These are phyloP conservation scores for Paraconiothyrium brasiliense DNA, from an alignment of 2,329 filamentous ascomycete genomes.

Conservation along the genomic window DNA sequence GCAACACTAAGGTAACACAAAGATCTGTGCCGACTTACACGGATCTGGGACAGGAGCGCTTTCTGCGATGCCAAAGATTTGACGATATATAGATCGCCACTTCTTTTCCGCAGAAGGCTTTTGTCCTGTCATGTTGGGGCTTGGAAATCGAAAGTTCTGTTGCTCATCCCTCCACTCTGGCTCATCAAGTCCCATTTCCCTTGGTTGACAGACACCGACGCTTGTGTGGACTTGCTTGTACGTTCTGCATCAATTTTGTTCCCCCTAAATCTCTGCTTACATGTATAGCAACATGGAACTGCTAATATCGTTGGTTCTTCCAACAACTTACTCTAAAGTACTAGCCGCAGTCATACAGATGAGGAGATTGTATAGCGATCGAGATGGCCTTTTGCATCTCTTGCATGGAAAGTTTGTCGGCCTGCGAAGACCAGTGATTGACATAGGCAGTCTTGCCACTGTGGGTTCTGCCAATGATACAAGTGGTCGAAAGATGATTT, in stretches of 20 bases:
- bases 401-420: too few relatives aligned
- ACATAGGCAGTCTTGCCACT: neutral
- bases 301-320: neutral
- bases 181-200: neutral
- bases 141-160: conserved; percentile 1
- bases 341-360: too few relatives aligned
- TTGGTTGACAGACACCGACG: neutral
- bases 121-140: neutral
- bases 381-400: too few relatives aligned
- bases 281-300: conserved; percentile 5
- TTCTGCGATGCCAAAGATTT: neutral
- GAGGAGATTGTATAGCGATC: too few relatives aligned
- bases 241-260: neutral
- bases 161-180: conserved; percentile 4
- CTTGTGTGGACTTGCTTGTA: neutral
- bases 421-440: too few relatives aligned
- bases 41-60: neutral
- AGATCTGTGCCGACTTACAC: neutral
- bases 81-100: conserved; percentile 2
- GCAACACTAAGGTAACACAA: too few relatives aligned
- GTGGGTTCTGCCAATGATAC: neutral
- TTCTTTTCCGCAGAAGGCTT: neutral
- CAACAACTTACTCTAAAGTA: too few relatives aligned
- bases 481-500: neutral
- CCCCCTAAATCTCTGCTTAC: conserved; percentile 6